Base-by-base conservation (phyloP, 73 alveolate species). In the Stentor coeruleus region DNA sequence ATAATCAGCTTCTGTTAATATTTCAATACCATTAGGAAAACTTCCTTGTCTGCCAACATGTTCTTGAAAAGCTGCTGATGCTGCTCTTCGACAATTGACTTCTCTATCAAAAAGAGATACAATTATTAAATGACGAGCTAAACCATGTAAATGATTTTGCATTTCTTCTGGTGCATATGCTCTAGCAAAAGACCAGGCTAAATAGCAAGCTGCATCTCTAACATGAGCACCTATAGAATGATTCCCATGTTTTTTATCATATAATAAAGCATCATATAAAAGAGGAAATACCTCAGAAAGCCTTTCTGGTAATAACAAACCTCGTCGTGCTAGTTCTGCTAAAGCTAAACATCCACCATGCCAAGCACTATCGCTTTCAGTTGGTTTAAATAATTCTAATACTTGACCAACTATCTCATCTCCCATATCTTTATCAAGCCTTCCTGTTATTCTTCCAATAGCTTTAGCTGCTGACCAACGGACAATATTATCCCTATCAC, bases 401-500 rank as follows among this genome's bases (percentile, higher is more conserved):
- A 96, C 58, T 39, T 90, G 85, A 42, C 88, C 95, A 38, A 96
- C 98, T 11, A 97, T 89, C 72, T 97, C 95, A 84, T 95, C 99
- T 35, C 98, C 99, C 88, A 92, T 85, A 55, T 91, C 93, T 75
- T 88, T 87, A 41, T 96, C 87, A 41, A 97, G 84, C 66, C 99
- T 84, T 28, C 94, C 93, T 39, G 98, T 91, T 39, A 97, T 88
- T 58, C 99, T 84, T 0, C 99, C 99, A 35, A 97, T 75, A 20
- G 99, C 99, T 81, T 97, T 95, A 3, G 99, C 99, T 2, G 99
- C 98, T 1, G 98, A 82, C 99, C 99, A 97, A 57, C 99, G 84
- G 28, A 97, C 99, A 0, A 94, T 91, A 66, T 94, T 91, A 81
- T 94, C 98, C 77, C 87, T 89, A 77, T 97, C 99, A 74, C 93